A percentile compares a stretch with the other conserved stretches of the same genome.
phyloP scores from a whole-genome alignment of 192 early-diverging fungal genomes.

The Backusella mclennaniae region DNA sequence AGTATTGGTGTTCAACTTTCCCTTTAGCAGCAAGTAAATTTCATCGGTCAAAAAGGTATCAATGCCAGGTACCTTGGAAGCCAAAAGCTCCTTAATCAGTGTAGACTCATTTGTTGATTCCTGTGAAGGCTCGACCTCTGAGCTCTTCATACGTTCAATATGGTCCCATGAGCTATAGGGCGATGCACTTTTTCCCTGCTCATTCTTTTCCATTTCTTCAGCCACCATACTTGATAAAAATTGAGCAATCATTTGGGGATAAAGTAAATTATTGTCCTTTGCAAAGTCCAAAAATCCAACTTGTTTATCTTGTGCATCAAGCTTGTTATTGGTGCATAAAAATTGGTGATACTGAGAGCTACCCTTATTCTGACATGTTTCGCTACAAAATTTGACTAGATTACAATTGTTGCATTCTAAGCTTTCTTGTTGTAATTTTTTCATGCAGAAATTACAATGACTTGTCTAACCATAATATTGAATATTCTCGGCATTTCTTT shows the following conservation, averaged over 20 bases:
- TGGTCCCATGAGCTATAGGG: constrained; percentile 69
- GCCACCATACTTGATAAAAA: constrained; percentile 84
- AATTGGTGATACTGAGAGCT: constrained; percentile 67
- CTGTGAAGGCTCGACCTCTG: constrained; percentile 55
- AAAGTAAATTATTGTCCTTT: constrained; percentile 48
- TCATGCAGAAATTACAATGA: constrained; percentile 75
- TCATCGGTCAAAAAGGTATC: constrained; percentile 82
- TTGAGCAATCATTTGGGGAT: constrained; percentile 77
- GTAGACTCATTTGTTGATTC: constrained; percentile 58
- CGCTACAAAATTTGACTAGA: constrained; percentile 67
- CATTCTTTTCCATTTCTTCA: constrained; percentile 71
- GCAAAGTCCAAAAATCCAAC: neutral
- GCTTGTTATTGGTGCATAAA: constrained; percentile 52
- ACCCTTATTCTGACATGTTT: constrained; percentile 59
- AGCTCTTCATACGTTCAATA: constrained; percentile 76
- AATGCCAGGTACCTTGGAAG: constrained; percentile 73
- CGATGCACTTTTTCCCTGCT: constrained; percentile 42
- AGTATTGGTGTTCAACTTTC: constrained; percentile 82
- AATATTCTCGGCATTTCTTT: neutral
- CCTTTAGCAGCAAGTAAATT: constrained; percentile 83
- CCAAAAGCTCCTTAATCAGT: constrained; percentile 64
- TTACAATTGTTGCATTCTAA: constrained; percentile 59
- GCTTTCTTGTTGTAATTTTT: constrained; percentile 45
- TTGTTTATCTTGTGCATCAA: neutral
- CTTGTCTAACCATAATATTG: constrained; percentile 32